A percentile compares a stretch with the other conserved stretches of the same genome.
These are phyloP conservation scores for Gaultheria prostrata DNA, from an alignment of 148 eudicot genomes.

Conservation along the genomic window DNA sequence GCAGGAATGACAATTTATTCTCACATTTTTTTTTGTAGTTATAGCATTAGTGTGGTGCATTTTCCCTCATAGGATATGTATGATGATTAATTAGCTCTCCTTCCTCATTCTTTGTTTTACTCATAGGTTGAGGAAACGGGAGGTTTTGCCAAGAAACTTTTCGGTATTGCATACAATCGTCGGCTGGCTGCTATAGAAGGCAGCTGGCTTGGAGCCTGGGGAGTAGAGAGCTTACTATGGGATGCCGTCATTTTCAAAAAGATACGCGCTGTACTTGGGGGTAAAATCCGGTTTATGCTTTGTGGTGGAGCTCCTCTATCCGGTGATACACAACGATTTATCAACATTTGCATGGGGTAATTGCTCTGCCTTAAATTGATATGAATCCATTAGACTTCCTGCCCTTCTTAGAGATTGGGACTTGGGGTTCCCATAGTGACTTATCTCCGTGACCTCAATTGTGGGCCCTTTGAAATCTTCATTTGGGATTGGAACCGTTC, in stretches of 20 bases:
- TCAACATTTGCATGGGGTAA: conserved; percentile 97
- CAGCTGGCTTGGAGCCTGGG: conserved; percentile 95
- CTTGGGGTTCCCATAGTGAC: too few species aligned
- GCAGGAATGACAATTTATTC: not conserved
- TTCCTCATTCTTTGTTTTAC: conserved; percentile 11
- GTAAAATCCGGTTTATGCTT: conserved; percentile 83
- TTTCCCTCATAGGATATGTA: not conserved
- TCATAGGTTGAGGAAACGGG: conserved; percentile 80
- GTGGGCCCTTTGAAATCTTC: too few species aligned
- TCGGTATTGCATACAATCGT: conserved; percentile 67
- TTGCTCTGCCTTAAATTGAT: conserved; percentile 12
- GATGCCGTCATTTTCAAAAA: conserved; percentile 64
- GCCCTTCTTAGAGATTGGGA: not conserved
- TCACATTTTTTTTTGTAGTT: not conserved
- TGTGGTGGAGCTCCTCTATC: conserved; percentile 99
- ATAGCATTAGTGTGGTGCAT: not conserved
- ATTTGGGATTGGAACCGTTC: too few species aligned
- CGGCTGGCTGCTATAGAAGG: conserved; percentile 84
- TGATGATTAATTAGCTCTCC: not conserved
- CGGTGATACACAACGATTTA: conserved; percentile 83
- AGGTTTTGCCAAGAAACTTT: conserved; percentile 64
- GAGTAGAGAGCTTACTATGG: conserved; percentile 72
- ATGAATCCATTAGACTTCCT: not conserved
- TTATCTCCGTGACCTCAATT: too few species aligned
- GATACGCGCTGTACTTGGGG: conserved; percentile 82